Conservation (phyloP, 345 rosid genomes). For the Barbarea vulgaris region DNA sequence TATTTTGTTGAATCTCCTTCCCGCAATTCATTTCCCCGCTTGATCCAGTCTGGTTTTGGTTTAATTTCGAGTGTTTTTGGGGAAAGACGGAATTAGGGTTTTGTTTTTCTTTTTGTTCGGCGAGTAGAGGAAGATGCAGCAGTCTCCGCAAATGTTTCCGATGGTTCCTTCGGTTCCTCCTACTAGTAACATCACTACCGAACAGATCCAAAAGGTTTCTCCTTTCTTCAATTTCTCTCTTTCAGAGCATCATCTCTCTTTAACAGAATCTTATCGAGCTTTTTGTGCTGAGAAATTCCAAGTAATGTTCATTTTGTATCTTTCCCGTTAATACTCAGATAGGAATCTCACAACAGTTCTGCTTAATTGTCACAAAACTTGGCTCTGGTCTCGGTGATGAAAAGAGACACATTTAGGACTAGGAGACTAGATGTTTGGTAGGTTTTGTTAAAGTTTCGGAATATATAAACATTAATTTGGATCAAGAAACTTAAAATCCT, state of each 20-base stretch:
- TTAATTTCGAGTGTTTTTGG: neutral
- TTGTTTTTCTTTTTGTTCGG: neutral
- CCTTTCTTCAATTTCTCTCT: slow-evolving; percentile 16
- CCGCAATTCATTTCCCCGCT: neutral
- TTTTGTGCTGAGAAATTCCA: neutral
- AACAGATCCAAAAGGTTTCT: slow-evolving; percentile 94
- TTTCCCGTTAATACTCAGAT: neutral
- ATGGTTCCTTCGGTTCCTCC: slow-evolving; percentile 65
- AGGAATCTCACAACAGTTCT: neutral
- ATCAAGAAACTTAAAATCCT: neutral
- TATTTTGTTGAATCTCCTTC: neutral
- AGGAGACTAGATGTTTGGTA: neutral
- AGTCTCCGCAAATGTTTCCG: slow-evolving; percentile 82
- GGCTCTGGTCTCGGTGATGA: neutral
- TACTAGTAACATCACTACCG: slow-evolving; percentile 74
- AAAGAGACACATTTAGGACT: neutral
- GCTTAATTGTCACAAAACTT: neutral
- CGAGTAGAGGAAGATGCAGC: slow-evolving; percentile 68
- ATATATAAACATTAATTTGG: neutral
- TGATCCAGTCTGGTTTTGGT: slow-evolving; percentile 9
- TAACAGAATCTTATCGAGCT: neutral
- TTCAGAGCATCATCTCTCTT: neutral
- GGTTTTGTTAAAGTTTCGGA: neutral
- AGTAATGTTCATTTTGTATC: neutral
- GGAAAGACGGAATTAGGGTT: slow-evolving; percentile 31